Evolutionary conservation across 2,329 filamentous ascomycete species (phyloP).

Genomic region (Penicillium sp.): DNA sequence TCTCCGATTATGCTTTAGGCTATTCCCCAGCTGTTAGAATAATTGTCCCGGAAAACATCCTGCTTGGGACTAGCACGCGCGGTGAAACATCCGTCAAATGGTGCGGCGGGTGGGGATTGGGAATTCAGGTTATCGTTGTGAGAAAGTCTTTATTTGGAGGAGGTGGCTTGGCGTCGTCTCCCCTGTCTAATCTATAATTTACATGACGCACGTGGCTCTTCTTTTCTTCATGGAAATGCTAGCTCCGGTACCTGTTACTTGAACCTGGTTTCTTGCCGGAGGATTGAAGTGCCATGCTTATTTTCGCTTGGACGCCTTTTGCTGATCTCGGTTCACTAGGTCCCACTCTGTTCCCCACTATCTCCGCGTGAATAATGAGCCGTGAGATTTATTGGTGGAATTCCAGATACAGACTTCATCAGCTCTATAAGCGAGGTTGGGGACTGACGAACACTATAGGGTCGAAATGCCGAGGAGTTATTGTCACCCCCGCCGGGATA

Average conservation of each 20-base stretch:
- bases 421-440: not conserved
- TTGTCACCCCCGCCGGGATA: not conserved
- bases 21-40: not conserved
- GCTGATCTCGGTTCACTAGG: not conserved
- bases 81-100: slow-evolving; percentile 10
- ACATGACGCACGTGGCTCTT: not conserved
- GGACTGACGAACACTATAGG: not conserved
- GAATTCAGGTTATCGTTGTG: not conserved
- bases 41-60: slow-evolving; percentile 3
- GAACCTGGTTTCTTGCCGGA: not conserved
- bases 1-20: not conserved
- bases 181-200: not conserved
- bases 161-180: not conserved
- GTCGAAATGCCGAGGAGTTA: not conserved
- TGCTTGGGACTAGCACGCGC: slow-evolving; percentile 4
- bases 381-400: not conserved
- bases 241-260: not conserved
- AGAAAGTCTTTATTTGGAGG: not conserved
- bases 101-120: slow-evolving; percentile 3
- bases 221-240: not conserved
- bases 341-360: not conserved
- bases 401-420: not conserved
- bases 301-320: not conserved
- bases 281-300: not conserved
- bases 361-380: not conserved